Evolutionary conservation across 2,329 filamentous ascomycete species (phyloP), one percentile per base, ranked within the genome.

Genomic region (Ascochyta viciae-villosae): DNA sequence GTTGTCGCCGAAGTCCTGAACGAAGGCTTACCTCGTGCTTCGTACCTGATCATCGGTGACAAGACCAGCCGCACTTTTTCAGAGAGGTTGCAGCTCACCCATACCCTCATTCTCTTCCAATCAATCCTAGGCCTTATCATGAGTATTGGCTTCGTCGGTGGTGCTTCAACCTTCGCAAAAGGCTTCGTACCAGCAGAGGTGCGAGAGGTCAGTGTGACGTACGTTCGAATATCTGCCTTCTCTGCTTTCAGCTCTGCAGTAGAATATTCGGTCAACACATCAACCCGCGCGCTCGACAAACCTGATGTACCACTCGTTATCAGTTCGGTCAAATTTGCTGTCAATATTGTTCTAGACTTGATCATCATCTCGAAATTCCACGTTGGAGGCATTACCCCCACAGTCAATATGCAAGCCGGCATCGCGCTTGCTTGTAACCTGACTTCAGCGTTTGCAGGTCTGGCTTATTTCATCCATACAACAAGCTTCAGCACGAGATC

Each of bases 1-100:
- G 82, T 86, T 0, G 79, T 90, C 0, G 84, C 83, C 1, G 86
- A 91, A 67, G 87, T 90, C 0, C 73, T 92, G 15, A 91, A 91
- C 61, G 89, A 92, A 69, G 88, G 89, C 0, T 82, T 92, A 0
- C 88, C 88, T 0, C 81, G 88, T 22, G 85, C 87, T 0, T 81
- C 87, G 0, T 92, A 86, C 84, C 78, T 87, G 6, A 82, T 89
- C 53, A 90, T 91, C 53, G 88, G 87, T 7, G 87, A 91, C 72
- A 82, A 81, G 26, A 74, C 83, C 0, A 85, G 82, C 0, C 81
- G 87, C 1, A 76, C 77, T 0, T 69, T 82, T 0, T 55, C 74
- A 0, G 78, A 83, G 13, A 81, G 88, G 0, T 74, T 90, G 1
- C 75, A 80, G 4, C 80, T 91, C 1, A 81, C 87, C 0, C 82